These are phyloP conservation scores for Malus fusca DNA, from an alignment of 306 rosid species.

Conservation along the genomic window DNA sequence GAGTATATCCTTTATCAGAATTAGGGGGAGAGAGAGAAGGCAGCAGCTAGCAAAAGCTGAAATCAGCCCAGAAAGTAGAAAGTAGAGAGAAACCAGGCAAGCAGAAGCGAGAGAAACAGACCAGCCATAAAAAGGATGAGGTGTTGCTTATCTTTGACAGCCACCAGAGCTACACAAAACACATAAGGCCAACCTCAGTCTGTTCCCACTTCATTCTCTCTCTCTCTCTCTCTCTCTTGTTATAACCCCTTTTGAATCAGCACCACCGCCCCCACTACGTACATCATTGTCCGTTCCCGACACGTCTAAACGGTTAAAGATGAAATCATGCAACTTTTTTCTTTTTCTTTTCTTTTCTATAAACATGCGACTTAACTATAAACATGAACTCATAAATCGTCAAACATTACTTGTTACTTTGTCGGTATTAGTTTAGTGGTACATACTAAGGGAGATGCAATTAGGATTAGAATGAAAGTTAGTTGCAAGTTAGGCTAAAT, in stretches of 20 bases:
- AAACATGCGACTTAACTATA: background rate
- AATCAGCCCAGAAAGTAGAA: background rate
- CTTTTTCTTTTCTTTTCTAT: background rate
- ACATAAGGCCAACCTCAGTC: constrained; percentile 62
- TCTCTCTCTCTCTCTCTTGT: background rate
- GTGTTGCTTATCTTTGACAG: constrained; percentile 69
- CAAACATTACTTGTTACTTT: background rate
- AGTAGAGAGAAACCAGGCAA: background rate
- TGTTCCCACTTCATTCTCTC: constrained; percentile 41
- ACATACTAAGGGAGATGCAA: too few species aligned
- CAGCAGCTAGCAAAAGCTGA: constrained; percentile 21
- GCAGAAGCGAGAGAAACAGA: constrained; percentile 28
- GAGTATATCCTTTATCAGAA: constrained; percentile 10
- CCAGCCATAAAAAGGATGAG: constrained; percentile 51
- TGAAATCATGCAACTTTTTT: background rate
- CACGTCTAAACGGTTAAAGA: constrained; percentile 9
- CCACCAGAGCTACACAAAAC: constrained; percentile 60
- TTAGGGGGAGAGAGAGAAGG: background rate
- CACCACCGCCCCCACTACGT: constrained; percentile 47
- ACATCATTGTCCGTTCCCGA: constrained; percentile 20
- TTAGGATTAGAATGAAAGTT: background rate
- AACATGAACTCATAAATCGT: background rate
- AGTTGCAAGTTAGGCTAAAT: background rate
- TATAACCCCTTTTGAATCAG: constrained; percentile 55
- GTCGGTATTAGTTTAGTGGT: too few species aligned